Base-by-base conservation (phyloP, 306 rosid species). In the Quercus glauca region DNA sequence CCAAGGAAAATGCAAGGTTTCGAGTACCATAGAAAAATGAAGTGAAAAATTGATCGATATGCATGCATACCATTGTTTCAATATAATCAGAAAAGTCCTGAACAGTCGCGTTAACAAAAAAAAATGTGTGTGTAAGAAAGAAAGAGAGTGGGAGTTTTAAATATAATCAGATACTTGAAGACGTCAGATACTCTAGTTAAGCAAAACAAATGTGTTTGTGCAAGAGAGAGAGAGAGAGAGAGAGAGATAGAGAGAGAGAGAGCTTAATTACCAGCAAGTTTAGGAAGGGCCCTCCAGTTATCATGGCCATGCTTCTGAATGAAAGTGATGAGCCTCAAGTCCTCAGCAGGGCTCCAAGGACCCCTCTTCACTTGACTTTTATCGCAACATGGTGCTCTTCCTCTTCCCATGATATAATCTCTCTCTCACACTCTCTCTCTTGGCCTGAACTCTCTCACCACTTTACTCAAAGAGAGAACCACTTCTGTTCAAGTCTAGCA, bases 281-380 rank as follows among this genome's bases (percentile, higher is more conserved):
- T 92, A 5, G 99, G 99, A 77, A 95, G 98, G 76, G 98, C 82
- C 61, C 99, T 86, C 99, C 99, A 95, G 76, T 95, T 95, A n/a
- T 89, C 92, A 87, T 95, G 99, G 81, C 99, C 99, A 86, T 87
- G 69, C 68, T 84, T 91, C 83, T 92, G 99, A 58, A 95, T 87
- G 90, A 92, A 95, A 82, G 89, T 86, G 49, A 90, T 89, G 78
- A 95, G 99, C 70, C 87, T 92, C 70, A 87, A 81, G 60, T 95
- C 99, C 82, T 95, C 99, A 56, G 82, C 79, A 69, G 99, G 94
- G 73, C 92, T 95, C 99, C 99, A 95, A 19, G 99, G 99, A 8
- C 99, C 99, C 83, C 93, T 90, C 90, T 93, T 95, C 84, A 95
- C 99, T 89, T 88, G 78, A 51, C 55, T 79, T 88, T 91, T 95